phyloP scores from a whole-genome alignment of 2,329 filamentous ascomycete genomes.

The Alternaria sp. region DNA sequence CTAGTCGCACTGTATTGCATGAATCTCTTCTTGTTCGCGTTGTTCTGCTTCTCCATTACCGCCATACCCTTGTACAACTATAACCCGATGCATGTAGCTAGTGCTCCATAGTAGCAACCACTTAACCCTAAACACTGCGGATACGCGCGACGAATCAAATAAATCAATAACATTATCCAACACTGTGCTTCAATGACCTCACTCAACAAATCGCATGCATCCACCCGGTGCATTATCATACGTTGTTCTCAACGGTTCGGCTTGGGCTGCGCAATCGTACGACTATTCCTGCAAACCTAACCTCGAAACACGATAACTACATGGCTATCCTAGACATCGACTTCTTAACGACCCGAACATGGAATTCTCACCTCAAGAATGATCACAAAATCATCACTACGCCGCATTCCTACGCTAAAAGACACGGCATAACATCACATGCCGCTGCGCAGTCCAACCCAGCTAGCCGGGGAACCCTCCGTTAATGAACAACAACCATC shows the following conservation, averaged over 20 bases:
- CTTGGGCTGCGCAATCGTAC: neutral
- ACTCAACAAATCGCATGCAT: neutral
- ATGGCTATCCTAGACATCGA: neutral
- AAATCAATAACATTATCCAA: neutral
- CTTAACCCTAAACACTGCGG: neutral
- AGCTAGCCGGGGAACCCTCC: neutral
- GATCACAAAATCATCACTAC: neutral
- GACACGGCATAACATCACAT: neutral
- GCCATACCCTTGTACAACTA: constrained; percentile 23
- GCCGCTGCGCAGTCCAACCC: neutral
- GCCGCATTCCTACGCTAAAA: neutral
- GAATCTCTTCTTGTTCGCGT: constrained; percentile 1
- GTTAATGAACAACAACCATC: neutral
- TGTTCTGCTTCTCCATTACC: neutral
- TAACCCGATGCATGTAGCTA: constrained; percentile 6
- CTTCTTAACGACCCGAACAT: neutral
- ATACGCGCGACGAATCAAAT: neutral
- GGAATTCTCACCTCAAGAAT: neutral
- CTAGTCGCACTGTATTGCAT: constrained; percentile 4
- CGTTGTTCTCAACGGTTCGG: neutral
- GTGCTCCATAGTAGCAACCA: neutral
- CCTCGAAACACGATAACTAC: neutral
- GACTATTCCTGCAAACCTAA: neutral
- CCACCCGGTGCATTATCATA: neutral
- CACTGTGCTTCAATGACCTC: neutral